phyloP scores from a whole-genome alignment of 2,329 filamentous ascomycete species.

The Alternaria gaisen region DNA sequence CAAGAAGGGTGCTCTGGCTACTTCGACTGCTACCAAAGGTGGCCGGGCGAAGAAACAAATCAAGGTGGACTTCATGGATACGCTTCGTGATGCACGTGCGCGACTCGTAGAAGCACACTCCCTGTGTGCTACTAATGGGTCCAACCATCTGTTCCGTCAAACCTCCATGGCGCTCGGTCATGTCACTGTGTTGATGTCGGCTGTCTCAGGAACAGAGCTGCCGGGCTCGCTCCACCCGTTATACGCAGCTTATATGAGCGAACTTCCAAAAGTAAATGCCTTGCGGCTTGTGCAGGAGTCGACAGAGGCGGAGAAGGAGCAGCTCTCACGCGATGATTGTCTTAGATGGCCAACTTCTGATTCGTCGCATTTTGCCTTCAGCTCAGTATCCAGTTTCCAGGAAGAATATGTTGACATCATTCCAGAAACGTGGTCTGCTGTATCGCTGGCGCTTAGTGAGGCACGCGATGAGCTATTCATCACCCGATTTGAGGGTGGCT shows the following conservation, averaged over 20 bases:
- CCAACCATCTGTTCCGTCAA: constrained; percentile 64
- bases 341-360: constrained; percentile 53
- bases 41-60: constrained; percentile 35
- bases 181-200: constrained; percentile 52
- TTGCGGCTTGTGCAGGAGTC: constrained; percentile 71
- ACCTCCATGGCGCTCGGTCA: constrained; percentile 48
- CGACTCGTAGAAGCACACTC: constrained; percentile 71
- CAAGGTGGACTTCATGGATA: constrained; percentile 62
- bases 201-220: constrained; percentile 39
- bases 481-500: constrained; percentile 79
- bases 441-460: constrained; percentile 86
- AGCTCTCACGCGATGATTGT: constrained; percentile 45
- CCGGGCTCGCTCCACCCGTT: constrained; percentile 50
- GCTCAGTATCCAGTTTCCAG: constrained; percentile 68
- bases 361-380: constrained; percentile 46
- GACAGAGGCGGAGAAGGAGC: constrained; percentile 60
- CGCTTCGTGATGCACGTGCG: constrained; percentile 71
- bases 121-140: constrained; percentile 62
- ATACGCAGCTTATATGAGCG: constrained; percentile 56
- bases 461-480: constrained; percentile 85
- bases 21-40: constrained; percentile 22
- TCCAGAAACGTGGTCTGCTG: constrained; percentile 80
- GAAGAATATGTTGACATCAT: constrained; percentile 85
- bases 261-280: constrained; percentile 74
- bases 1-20: constrained; percentile 24